These are phyloP conservation scores for Misopates orontium DNA, from an alignment of 257 asterid species.

Conservation along the genomic window DNA sequence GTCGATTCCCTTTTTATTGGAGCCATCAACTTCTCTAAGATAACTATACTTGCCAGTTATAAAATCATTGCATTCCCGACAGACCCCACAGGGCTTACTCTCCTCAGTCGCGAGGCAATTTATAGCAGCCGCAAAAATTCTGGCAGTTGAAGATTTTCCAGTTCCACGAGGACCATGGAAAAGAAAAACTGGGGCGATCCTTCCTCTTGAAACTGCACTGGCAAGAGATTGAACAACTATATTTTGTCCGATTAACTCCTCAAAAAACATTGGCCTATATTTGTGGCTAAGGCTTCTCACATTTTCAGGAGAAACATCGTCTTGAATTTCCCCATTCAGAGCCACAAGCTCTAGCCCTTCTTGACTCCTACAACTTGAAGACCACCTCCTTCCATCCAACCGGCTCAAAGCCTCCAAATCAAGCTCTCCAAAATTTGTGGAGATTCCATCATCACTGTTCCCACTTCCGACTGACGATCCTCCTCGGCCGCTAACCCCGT, in stretches of 20 bases:
- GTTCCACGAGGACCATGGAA: slow-evolving; percentile 99
- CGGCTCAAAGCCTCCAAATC: slow-evolving; percentile 87
- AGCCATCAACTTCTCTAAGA: slow-evolving; percentile 73
- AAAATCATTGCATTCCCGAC: slow-evolving; percentile 76
- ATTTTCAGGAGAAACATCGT: slow-evolving; percentile 63
- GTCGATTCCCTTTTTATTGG: slow-evolving; percentile 64
- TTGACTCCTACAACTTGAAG: slow-evolving; percentile 78
- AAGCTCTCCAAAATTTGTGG: slow-evolving; percentile 72
- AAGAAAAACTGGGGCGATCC: slow-evolving; percentile 82
- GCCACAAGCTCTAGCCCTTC: slow-evolving; percentile 67
- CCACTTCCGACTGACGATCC: slow-evolving; percentile 63
- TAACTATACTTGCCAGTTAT: slow-evolving; percentile 65
- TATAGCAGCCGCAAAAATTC: slow-evolving; percentile 82
- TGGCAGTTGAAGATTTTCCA: slow-evolving; percentile 85
- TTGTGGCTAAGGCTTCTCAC: slow-evolving; percentile 76
- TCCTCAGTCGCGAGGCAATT: slow-evolving; percentile 87
- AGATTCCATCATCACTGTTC: slow-evolving; percentile 69
- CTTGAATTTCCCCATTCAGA: slow-evolving; percentile 44
- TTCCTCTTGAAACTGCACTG: slow-evolving; percentile 61
- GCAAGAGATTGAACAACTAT: slow-evolving; percentile 75
- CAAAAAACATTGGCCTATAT: slow-evolving; percentile 84
- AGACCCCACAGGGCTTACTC: slow-evolving; percentile 86
- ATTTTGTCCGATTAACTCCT: slow-evolving; percentile 84
- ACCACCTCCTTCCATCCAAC: slow-evolving; percentile 85
- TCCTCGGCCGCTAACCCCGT: slow-evolving; percentile 44